Evolutionary conservation across 2,329 filamentous ascomycete genomes (phyloP), one percentile per base, ranked within the genome.

Genomic region (Grosmannia huntii): DNA sequence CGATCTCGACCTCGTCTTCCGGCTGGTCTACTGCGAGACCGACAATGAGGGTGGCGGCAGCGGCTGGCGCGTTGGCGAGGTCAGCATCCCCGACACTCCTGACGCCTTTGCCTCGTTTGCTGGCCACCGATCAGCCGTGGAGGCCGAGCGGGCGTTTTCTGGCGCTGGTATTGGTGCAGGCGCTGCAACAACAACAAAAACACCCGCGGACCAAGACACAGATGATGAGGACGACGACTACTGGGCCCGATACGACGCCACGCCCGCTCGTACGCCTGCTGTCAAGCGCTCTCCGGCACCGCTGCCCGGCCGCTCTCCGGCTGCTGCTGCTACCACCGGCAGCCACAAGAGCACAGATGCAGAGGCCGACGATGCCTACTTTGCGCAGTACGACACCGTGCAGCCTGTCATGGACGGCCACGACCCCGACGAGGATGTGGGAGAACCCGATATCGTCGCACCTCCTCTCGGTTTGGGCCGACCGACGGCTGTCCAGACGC

Each of bases 331-430:
- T 23, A 23, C n/a, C 16, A 16, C 11, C 48, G n/a, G 25, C 14
- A 14, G 5, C 36, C 65, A 65, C 57, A 63, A 64, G 56, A 62
- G 60, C 44, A 62, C 70, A 33, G 31, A 33, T 7, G 9, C 31
- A 11, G 73, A 75, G 9, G 75, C 76, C 23, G 87, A 91, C 61
- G 81, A 86, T 53, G 83, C 83, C 50, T 92, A 92, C 69, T 92
- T 83, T 69, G 82, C 85, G 21, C 83, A 86, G 67, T 92, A 94
- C 68, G 84, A 87, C 64, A 76, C 81, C 62, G 87, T 92, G 10
- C 88, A 92, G 68, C 87, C 88, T 2, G 87, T 87, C 36, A 83
- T 92, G 76, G 89, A 92, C 69, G 83, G 82, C 58, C 84, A 91
- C 68, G 87, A 91, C 63, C 87, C 87, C n/a, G 86, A 90, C 64